Base-by-base conservation (phyloP, 768 basidiomycete genomes). In the Tylopilus sp. region DNA sequence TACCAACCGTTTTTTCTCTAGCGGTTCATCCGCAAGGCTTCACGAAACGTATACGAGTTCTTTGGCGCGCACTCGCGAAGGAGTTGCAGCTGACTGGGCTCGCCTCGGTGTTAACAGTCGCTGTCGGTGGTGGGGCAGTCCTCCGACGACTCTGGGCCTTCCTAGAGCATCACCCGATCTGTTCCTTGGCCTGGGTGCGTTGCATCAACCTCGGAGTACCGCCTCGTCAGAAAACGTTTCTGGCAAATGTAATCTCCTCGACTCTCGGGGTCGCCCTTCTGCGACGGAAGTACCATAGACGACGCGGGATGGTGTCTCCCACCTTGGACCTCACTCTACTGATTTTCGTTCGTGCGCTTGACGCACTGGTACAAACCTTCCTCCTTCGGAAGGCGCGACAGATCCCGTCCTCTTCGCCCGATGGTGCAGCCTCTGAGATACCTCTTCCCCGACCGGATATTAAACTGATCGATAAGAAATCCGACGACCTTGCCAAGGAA, bases 321-420 rank as follows among this genome's bases (percentile, higher is more conserved):
- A 89, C 86, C 0, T 64, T 90, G 21, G 86, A 89, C 59, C 71
- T 91, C 33, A 89, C 81, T 16, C 69, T 91, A 1, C 70, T 91
- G 3, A 67, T 89, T 25, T 67, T 86, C 45, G 86, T 88, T 26
- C 80, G 89, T 40, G 87, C 89, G 1, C 60, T 86, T 41, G 89
- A 91, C 61, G 78, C 81, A 9, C 48, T 76, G 16, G 64, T 84
- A 2, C 89, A 89, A 64, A 55, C 68, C 0, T 67, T 78, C 11
- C 74, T 89, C 30, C 71, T 75, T 50, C 29, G 21, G 63, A 66
- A 21, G 56, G 52, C 48, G 28, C 44, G 45, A n/a, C 48, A 25
- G 13, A 29, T 13, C 24, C 42, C 6, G 14, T 12, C 36, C 17
- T 16, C 22, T 40, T 36, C 36, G n/a, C 3, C 10, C 34, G 25